Conservation (phyloP, 2,329 filamentous ascomycete genomes). For the Cladosporium velox region DNA sequence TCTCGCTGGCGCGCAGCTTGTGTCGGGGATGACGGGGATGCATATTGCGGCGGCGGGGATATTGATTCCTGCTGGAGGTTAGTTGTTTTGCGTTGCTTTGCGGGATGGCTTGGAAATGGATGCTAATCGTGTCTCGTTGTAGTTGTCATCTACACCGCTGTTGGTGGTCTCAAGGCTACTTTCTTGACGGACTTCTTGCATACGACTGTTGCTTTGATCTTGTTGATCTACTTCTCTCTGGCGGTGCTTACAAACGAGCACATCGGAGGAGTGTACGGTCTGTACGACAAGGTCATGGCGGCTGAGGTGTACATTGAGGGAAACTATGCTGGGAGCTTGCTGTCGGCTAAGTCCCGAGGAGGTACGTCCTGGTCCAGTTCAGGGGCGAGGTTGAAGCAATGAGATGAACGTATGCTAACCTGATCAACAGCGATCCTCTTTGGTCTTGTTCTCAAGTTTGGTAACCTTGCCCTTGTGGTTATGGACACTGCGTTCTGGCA, state of each 20-base stretch:
- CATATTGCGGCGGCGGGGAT: conserved; percentile 51
- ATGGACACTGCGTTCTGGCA: conserved; percentile 59
- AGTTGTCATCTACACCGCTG: conserved; percentile 48
- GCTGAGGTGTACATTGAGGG: conserved; percentile 47
- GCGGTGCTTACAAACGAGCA: conserved; percentile 46
- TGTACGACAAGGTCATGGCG: conserved; percentile 52
- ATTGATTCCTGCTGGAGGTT: conserved; percentile 50
- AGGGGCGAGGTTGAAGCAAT: not conserved
- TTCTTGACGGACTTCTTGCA: conserved; percentile 54
- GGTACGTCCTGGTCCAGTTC: not conserved
- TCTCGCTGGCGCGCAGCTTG: conserved; percentile 32
- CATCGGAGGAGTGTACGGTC: conserved; percentile 45
- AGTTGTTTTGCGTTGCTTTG: not conserved
- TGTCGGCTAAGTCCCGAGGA: conserved; percentile 50
- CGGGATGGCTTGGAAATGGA: conserved; percentile 29
- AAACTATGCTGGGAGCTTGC: conserved; percentile 51
- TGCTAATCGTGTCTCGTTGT: not conserved
- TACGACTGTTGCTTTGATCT: conserved; percentile 50
- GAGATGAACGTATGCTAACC: not conserved
- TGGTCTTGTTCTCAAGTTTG: conserved; percentile 52
- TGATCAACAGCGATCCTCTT: conserved; percentile 36
- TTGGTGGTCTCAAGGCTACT: conserved; percentile 53
- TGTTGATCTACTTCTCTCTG: conserved; percentile 53
- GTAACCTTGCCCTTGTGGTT: conserved; percentile 50
- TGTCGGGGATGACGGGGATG: conserved; percentile 48